A percentile compares a stretch with the other conserved stretches of the same genome.
phyloP scores from a whole-genome alignment of 2,329 filamentous ascomycete species.

The Pseudocercospora fijiensis region DNA sequence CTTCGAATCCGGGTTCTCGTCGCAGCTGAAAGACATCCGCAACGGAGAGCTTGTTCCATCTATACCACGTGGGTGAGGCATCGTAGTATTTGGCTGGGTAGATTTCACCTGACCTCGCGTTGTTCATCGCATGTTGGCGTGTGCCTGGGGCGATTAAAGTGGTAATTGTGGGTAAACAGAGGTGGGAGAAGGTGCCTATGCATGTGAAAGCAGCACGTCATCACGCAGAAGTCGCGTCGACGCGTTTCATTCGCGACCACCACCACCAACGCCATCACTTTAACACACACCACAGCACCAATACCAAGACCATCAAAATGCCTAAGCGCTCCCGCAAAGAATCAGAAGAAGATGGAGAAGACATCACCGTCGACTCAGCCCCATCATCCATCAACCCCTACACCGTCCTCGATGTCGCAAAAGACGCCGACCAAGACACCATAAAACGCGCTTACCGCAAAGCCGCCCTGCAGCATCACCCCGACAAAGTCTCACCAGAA shows the following conservation, averaged over 20 bases:
- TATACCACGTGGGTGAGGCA: constrained; percentile 60
- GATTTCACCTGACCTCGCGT: constrained; percentile 32
- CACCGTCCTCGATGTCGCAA: constrained; percentile 68
- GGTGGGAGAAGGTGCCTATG: not conserved
- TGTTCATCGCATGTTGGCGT: constrained; percentile 41
- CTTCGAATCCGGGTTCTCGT: constrained; percentile 51
- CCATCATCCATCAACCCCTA: constrained; percentile 76
- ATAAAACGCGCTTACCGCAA: constrained; percentile 92
- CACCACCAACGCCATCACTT: not conserved
- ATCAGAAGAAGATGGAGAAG: not conserved
- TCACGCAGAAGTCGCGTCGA: not conserved
- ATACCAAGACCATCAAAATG: constrained; percentile 11
- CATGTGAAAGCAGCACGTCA: not conserved
- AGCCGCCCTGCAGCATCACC: constrained; percentile 79
- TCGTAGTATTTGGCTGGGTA: constrained; percentile 62
- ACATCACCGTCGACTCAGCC: constrained; percentile 57
- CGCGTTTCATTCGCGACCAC: not conserved
- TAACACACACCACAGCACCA: not conserved
- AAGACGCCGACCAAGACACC: constrained; percentile 68
- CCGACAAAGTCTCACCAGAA: constrained; percentile 56
- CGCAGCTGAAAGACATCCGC: constrained; percentile 56
- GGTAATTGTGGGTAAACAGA: constrained; percentile 13
- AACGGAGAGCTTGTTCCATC: constrained; percentile 62
- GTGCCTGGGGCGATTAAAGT: not conserved
- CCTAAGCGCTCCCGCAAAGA: constrained; percentile 16